Percentiles rank a stretch among this genome's conserved stretches.
Conservation (phyloP, 2,329 filamentous ascomycete genomes). For the Neofusicoccum ribis region DNA sequence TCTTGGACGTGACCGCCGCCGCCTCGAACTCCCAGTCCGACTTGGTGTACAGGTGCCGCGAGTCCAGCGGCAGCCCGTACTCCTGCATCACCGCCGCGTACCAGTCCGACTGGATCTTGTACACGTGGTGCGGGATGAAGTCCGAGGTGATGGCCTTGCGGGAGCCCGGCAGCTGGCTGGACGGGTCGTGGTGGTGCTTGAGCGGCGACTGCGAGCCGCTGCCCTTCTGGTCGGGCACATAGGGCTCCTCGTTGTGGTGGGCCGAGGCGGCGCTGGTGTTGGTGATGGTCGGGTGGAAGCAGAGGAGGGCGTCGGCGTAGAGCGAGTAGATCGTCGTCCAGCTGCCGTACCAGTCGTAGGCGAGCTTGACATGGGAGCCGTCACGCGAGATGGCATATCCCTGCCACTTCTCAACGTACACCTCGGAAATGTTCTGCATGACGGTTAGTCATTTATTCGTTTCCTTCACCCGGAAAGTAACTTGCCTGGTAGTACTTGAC, state of each 20-base stretch:
- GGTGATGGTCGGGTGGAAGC: conserved; percentile 67
- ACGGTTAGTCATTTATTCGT: not conserved
- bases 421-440: conserved; percentile 56
- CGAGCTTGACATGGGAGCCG: conserved; percentile 71
- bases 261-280: conserved; percentile 26
- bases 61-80: conserved; percentile 81
- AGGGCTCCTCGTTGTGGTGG: conserved; percentile 24
- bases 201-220: conserved; percentile 5
- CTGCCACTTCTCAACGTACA: conserved; percentile 74
- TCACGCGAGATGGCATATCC: conserved; percentile 68
- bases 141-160: conserved; percentile 37
- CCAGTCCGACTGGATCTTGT: conserved; percentile 78
- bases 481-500: conserved; percentile 58
- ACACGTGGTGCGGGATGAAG: conserved; percentile 75
- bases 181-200: conserved; percentile 29
- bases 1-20: conserved; percentile 71
- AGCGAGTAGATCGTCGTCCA: conserved; percentile 87
- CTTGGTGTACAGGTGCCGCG: conserved; percentile 80
- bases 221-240: conserved; percentile 25
- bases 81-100: conserved; percentile 76
- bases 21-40: conserved; percentile 92
- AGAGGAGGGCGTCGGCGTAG: conserved; percentile 76
- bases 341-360: conserved; percentile 77
- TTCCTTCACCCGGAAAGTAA: not conserved
- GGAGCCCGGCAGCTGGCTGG: conserved; percentile 58